A percentile compares a stretch with the other conserved stretches of the same genome.
Conservation (phyloP, 148 eudicot species). For the Camellia japonica region DNA sequence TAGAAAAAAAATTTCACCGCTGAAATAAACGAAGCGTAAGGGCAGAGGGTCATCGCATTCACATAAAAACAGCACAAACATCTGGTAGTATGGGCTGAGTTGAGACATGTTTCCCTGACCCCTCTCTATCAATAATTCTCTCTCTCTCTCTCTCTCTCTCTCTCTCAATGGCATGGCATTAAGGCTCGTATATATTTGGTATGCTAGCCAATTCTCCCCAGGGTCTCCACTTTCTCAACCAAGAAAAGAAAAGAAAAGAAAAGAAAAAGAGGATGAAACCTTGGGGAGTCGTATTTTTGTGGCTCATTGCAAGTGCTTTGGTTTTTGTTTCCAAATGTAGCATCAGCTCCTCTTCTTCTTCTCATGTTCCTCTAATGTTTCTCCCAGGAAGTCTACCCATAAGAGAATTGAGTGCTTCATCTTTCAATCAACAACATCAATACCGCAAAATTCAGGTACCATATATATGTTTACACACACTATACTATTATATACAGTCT, state of each 20-base stretch:
- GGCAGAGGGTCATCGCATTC: neutral
- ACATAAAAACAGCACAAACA: neutral
- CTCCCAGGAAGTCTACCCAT: constrained; percentile 10
- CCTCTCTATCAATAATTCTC: neutral
- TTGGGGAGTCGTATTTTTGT: neutral
- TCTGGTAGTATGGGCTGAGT: neutral
- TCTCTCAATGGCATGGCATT: no score
- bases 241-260: neutral
- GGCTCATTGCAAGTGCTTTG: constrained; percentile 9
- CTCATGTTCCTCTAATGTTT: constrained; percentile 1
- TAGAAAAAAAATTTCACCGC: no score
- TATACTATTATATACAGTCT: neutral
- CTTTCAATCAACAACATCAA: neutral
- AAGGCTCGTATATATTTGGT: neutral
- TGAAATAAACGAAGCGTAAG: no score
- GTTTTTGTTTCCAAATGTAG: neutral
- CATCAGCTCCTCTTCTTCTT: neutral
- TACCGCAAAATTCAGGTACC: constrained; percentile 29
- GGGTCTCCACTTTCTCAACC: neutral
- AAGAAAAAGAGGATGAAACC: constrained; percentile 9
- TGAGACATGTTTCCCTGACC: neutral
- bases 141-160: neutral
- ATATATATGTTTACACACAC: neutral
- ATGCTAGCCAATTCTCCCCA: neutral
- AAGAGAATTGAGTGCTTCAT: constrained; percentile 25